Evolutionary conservation across 306 rosid genomes (phyloP).

Genomic region (Arachis hypogaea): DNA sequence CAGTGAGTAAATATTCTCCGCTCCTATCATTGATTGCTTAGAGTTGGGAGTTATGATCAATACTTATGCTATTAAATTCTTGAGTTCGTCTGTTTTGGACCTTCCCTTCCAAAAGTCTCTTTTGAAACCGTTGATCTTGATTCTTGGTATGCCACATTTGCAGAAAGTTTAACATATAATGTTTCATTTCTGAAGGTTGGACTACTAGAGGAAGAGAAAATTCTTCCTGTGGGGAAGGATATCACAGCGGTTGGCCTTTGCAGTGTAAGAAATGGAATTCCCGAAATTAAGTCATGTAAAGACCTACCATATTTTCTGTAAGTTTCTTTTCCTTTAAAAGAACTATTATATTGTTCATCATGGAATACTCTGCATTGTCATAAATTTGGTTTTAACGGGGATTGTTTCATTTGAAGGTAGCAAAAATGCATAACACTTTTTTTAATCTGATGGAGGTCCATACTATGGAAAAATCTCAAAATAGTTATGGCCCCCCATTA

Average conservation of each 20-base stretch:
- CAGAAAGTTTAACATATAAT: constrained; percentile 29
- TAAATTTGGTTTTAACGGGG: constrained; percentile 8
- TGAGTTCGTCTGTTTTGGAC: constrained; percentile 29
- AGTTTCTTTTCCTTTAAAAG: constrained; percentile 43
- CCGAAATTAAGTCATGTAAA: constrained; percentile 79
- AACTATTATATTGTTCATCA: constrained; percentile 20
- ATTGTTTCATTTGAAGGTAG: constrained; percentile 7
- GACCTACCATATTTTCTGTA: constrained; percentile 88
- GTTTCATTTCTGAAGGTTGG: constrained; percentile 69
- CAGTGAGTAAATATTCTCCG: constrained; percentile 61
- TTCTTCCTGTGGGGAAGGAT: constrained; percentile 86
- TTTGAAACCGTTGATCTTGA: constrained; percentile 22
- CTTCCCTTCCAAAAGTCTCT: constrained; percentile 3
- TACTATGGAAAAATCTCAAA: constrained; percentile 23
- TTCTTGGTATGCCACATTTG: constrained; percentile 1
- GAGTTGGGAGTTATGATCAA: constrained; percentile 20
- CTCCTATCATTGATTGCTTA: constrained; percentile 5
- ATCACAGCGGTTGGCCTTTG: constrained; percentile 79
- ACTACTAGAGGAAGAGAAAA: constrained; percentile 84
- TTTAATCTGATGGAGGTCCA: constrained; percentile 12
- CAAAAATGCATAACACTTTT: not conserved
- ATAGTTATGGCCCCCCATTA: constrained; percentile 1
- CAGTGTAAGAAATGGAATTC: constrained; percentile 62
- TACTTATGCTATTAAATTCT: constrained; percentile 10
- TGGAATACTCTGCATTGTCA: constrained; percentile 23